These are phyloP conservation scores for Aquilaria malaccensis DNA, from an alignment of 345 rosid species.

Conservation along the genomic window DNA sequence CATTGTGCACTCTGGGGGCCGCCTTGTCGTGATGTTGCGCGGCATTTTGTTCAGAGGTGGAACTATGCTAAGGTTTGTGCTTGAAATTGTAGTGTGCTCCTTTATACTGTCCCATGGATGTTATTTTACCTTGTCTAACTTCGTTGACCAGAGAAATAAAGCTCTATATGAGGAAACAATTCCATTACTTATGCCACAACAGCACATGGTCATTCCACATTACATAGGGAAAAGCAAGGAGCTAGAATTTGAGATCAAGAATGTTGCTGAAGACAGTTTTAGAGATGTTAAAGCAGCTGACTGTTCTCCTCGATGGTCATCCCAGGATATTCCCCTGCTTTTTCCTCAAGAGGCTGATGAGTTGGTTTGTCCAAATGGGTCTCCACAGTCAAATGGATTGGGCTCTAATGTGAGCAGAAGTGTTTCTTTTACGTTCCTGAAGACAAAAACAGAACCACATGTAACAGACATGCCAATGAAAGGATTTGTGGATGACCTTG, in stretches of 20 bases:
- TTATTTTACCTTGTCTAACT: not conserved
- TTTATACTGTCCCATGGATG: slow-evolving; percentile 1
- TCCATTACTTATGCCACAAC: slow-evolving; percentile 97
- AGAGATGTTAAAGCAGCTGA: slow-evolving; percentile 51
- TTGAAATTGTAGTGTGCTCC: not conserved
- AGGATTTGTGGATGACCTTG: slow-evolving; percentile 79
- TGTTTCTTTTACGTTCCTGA: slow-evolving; percentile 49
- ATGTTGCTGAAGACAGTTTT: slow-evolving; percentile 28
- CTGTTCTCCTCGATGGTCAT: slow-evolving; percentile 73
- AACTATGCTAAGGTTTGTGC: slow-evolving; percentile 89
- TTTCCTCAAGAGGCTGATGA: slow-evolving; percentile 78
- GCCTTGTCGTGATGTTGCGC: slow-evolving; percentile 90
- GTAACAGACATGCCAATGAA: slow-evolving; percentile 70
- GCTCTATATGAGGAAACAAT: slow-evolving; percentile 93
- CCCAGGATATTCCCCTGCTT: slow-evolving; percentile 89
- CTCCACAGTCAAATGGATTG: slow-evolving; percentile 32
- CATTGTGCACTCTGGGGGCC: slow-evolving; percentile 99
- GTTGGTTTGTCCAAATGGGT: slow-evolving; percentile 36
- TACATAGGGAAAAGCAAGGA: slow-evolving; percentile 67
- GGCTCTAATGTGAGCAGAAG: slow-evolving; percentile 32
- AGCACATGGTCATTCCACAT: slow-evolving; percentile 98
- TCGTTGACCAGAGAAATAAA: slow-evolving; percentile 67
- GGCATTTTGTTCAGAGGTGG: slow-evolving; percentile 99
- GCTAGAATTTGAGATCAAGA: slow-evolving; percentile 37
- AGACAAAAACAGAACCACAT: slow-evolving; percentile 44